A percentile compares a stretch with the other conserved stretches of the same genome.
Conservation (phyloP, 2,329 filamentous ascomycete species). For the Didymella lethalis region DNA sequence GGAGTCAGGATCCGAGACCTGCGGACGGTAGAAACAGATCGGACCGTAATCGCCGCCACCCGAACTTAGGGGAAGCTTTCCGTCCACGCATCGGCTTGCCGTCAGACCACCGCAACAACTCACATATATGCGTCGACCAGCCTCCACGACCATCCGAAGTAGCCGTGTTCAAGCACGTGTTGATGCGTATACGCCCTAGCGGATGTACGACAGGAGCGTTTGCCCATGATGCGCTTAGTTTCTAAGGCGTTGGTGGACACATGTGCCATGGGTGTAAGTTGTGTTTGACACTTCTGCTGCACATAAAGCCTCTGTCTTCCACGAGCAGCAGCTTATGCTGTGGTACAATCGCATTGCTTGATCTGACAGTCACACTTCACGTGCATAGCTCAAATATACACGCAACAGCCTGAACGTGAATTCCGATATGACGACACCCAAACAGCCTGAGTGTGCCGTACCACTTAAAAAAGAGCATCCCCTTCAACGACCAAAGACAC, state of each 20-base stretch:
- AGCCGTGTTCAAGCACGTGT: not conserved
- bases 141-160: not conserved
- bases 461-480: slow-evolving; percentile 2
- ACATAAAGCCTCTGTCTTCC: slow-evolving; percentile 1
- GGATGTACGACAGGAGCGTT: not conserved
- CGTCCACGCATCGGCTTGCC: not conserved
- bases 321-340: not conserved
- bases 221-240: slow-evolving; percentile 1
- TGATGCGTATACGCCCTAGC: not conserved
- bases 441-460: not conserved
- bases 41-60: not conserved
- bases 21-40: not conserved
- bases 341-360: not conserved
- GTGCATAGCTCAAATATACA: not conserved
- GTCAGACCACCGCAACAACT: not conserved
- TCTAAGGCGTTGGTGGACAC: slow-evolving; percentile 1
- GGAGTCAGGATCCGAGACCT: not conserved
- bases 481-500: slow-evolving; percentile 20
- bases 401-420: not conserved
- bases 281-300: not conserved
- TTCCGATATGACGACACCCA: slow-evolving; percentile 1
- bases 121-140: not conserved
- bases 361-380: not conserved
- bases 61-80: too few species aligned
- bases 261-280: not conserved